Percentiles rank a stretch among this genome's conserved stretches.
Evolutionary conservation across 805 yeast genomes (phyloP).

Genomic region (Myxozyma kluyveri): DNA sequence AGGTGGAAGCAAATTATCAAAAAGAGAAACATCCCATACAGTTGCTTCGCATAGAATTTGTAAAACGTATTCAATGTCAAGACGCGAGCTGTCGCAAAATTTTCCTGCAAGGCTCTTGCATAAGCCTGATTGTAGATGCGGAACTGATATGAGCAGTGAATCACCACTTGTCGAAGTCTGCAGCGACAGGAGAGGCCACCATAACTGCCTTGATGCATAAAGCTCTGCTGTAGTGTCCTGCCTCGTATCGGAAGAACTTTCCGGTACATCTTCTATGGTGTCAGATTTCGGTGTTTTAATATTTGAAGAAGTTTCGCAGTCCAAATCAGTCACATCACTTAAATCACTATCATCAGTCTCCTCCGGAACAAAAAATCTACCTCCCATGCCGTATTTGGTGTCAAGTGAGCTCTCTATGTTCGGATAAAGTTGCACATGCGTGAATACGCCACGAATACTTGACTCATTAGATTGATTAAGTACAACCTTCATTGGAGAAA

Average conservation of each 20-base stretch:
- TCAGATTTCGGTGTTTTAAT: constrained; percentile 19
- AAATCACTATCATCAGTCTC: constrained; percentile 27
- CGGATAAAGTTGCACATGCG: constrained; percentile 81
- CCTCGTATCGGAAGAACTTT: constrained; percentile 1
- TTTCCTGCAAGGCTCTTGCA: constrained; percentile 8
- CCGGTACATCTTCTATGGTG: constrained; percentile 9
- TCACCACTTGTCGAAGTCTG: constrained; percentile 12
- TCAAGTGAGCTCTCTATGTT: constrained; percentile 73
- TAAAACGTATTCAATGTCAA: constrained; percentile 28
- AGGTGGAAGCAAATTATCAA: constrained; percentile 29
- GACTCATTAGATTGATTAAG: constrained; percentile 34
- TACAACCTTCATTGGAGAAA: constrained; percentile 18
- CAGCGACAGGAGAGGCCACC: constrained; percentile 21
- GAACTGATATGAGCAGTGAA: constrained; percentile 10
- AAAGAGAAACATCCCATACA: constrained; percentile 40
- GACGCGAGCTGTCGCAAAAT: constrained; percentile 2
- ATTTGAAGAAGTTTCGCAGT: constrained; percentile 17
- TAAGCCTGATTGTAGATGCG: constrained; percentile 14
- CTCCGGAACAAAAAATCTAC: constrained; percentile 68
- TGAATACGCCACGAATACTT: constrained; percentile 79
- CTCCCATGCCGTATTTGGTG: constrained; percentile 83
- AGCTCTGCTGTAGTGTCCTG: constrained; percentile 23
- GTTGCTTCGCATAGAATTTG: constrained; percentile 37
- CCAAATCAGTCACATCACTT: constrained; percentile 20
- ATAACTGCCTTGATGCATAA: constrained; percentile 15